Conservation (phyloP, 768 basidiomycete genomes). For the Gymnopilus dilepis region DNA sequence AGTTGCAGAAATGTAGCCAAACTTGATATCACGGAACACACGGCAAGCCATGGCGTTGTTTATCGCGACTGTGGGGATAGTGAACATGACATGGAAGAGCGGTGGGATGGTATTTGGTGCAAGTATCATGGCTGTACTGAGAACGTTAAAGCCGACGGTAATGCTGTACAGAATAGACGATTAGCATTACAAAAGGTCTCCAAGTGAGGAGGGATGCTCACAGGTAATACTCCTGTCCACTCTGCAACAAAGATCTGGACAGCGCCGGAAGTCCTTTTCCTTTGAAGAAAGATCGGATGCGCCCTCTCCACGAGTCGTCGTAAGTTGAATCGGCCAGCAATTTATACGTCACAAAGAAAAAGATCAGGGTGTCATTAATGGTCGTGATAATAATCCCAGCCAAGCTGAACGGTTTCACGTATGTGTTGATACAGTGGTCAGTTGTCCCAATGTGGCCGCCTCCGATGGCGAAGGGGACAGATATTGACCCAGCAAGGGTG, state of each 20-base stretch:
- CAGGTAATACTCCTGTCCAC: slow-evolving; percentile 46
- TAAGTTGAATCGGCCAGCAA: slow-evolving; percentile 26
- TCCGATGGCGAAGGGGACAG: slow-evolving; percentile 31
- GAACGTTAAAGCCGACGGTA: slow-evolving; percentile 36
- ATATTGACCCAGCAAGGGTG: slow-evolving; percentile 29
- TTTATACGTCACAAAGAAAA: slow-evolving; percentile 37
- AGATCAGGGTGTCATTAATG: slow-evolving; percentile 39
- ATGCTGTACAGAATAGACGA: slow-evolving; percentile 26
- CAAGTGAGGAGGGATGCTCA: slow-evolving; percentile 16
- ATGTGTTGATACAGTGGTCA: slow-evolving; percentile 33
- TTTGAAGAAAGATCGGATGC: slow-evolving; percentile 26
- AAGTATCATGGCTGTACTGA: slow-evolving; percentile 28
- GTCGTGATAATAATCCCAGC: slow-evolving; percentile 33
- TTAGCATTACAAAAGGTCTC: background rate
- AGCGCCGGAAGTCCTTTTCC: slow-evolving; percentile 35
- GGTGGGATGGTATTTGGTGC: slow-evolving; percentile 22
- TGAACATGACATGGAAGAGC: slow-evolving; percentile 28
- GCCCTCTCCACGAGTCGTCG: slow-evolving; percentile 10
- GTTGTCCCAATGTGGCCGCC: slow-evolving; percentile 37
- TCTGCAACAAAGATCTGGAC: slow-evolving; percentile 38
- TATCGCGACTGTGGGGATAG: slow-evolving; percentile 34
- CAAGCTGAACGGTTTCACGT: slow-evolving; percentile 28
- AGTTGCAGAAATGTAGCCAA: slow-evolving; percentile 2
- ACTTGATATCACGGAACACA: slow-evolving; percentile 40
- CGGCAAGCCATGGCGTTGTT: slow-evolving; percentile 23